Evolutionary conservation across 805 yeast genomes (phyloP).

Genomic region (Monosporozyma aerobia): DNA sequence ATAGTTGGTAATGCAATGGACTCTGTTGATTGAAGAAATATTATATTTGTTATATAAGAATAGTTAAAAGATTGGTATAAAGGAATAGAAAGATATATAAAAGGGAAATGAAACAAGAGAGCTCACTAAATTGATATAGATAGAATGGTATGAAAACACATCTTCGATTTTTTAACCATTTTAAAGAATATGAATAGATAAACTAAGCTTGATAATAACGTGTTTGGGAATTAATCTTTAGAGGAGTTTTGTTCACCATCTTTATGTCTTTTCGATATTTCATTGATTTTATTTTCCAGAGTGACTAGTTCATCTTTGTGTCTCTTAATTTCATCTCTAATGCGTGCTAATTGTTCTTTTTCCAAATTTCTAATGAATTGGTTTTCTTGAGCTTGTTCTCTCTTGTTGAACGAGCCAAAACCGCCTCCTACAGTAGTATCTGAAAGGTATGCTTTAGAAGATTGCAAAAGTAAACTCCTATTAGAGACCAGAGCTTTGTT

Average conservation of each 20-base stretch:
- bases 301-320: constrained; percentile 54
- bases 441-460: neutral
- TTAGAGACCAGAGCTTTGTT: neutral
- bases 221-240: neutral
- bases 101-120: neutral
- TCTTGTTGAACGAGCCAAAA: constrained; percentile 57
- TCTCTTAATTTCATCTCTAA: constrained; percentile 68
- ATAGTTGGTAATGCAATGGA: neutral
- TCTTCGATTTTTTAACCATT: neutral
- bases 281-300: constrained; percentile 38
- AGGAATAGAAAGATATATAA: neutral
- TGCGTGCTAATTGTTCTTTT: constrained; percentile 71
- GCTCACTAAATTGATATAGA: neutral
- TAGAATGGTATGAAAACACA: neutral
- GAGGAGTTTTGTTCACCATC: neutral
- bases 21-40: neutral
- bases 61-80: neutral
- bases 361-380: constrained; percentile 79
- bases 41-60: neutral
- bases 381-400: constrained; percentile 90
- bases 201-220: neutral
- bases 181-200: neutral
- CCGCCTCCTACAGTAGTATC: constrained; percentile 4
- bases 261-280: constrained; percentile 11
- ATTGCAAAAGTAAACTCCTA: neutral